Evolutionary conservation across 2,329 filamentous ascomycete species (phyloP).

Genomic region (Trichoderma arundinaceum): DNA sequence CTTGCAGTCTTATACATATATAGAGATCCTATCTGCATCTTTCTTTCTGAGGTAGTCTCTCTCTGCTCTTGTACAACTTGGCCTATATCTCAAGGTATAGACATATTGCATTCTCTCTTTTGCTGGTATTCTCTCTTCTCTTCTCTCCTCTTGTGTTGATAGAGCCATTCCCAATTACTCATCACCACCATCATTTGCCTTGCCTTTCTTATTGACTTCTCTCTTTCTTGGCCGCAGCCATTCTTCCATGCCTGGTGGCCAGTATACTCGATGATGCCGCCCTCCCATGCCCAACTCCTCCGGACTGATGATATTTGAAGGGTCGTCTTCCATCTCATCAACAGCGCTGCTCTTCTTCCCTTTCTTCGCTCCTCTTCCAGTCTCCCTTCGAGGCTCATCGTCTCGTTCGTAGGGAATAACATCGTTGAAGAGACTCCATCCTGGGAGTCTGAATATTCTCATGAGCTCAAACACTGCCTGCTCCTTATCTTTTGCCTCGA

Average conservation of each 20-base stretch:
- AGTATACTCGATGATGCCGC: constrained; percentile 80
- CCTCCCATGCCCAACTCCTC: constrained; percentile 88
- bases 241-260: constrained; percentile 87
- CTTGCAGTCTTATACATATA: no score
- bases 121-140: not conserved
- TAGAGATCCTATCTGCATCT: no score
- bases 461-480: constrained; percentile 95
- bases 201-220: constrained; percentile 53
- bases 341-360: constrained; percentile 48
- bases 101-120: no score
- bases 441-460: constrained; percentile 83
- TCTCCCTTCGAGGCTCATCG: constrained; percentile 67
- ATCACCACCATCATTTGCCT: not conserved
- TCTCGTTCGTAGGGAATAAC: constrained; percentile 76
- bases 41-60: not conserved
- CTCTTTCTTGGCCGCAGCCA: constrained; percentile 85
- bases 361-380: constrained; percentile 49
- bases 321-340: constrained; percentile 39
- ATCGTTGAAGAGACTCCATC: constrained; percentile 76
- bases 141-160: not conserved
- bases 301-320: constrained; percentile 58
- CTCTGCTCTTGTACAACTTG: not conserved
- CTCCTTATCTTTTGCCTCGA: constrained; percentile 97
- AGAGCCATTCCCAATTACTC: not conserved
- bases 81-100: not conserved